These are phyloP conservation scores for Lodderomyces metapsilosis DNA, from an alignment of 1,139 yeast genomes.

Conservation along the genomic window DNA sequence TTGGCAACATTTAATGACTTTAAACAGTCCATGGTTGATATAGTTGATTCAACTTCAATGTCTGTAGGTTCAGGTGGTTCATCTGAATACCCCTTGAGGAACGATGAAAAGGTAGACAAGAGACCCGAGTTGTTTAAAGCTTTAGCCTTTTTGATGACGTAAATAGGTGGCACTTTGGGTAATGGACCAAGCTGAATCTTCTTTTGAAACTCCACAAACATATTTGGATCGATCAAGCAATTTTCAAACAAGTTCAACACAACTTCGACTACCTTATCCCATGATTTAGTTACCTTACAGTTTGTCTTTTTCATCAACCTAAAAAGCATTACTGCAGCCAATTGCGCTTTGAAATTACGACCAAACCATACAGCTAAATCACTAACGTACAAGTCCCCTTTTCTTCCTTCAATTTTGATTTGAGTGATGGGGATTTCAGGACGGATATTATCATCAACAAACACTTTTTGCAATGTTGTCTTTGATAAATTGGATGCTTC, in stretches of 20 bases:
- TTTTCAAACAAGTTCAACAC: conserved; percentile 69
- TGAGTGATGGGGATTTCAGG: conserved; percentile 51
- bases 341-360: conserved; percentile 85
- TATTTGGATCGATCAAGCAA: conserved; percentile 66
- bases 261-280: conserved; percentile 63
- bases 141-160: conserved; percentile 59
- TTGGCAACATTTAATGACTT: conserved; percentile 59
- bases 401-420: conserved; percentile 47
- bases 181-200: conserved; percentile 50
- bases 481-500: conserved; percentile 58
- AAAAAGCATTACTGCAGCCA: conserved; percentile 82
- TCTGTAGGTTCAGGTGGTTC: conserved; percentile 90
- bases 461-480: conserved; percentile 9
- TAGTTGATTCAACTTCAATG: conserved; percentile 84
- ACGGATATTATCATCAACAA: conserved; percentile 27
- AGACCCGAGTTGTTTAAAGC: conserved; percentile 69
- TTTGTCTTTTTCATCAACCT: conserved; percentile 65
- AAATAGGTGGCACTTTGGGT: conserved; percentile 64
- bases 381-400: conserved; percentile 68
- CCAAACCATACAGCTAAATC: conserved; percentile 85
- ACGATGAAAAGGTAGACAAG: conserved; percentile 87
- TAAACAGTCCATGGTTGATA: conserved; percentile 80
- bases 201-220: conserved; percentile 63
- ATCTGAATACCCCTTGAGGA: conserved; percentile 82
- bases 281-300: conserved; percentile 47